These are phyloP conservation scores for Colletotrichum tamarilloi DNA, from an alignment of 2,329 filamentous ascomycete species.

Conservation along the genomic window DNA sequence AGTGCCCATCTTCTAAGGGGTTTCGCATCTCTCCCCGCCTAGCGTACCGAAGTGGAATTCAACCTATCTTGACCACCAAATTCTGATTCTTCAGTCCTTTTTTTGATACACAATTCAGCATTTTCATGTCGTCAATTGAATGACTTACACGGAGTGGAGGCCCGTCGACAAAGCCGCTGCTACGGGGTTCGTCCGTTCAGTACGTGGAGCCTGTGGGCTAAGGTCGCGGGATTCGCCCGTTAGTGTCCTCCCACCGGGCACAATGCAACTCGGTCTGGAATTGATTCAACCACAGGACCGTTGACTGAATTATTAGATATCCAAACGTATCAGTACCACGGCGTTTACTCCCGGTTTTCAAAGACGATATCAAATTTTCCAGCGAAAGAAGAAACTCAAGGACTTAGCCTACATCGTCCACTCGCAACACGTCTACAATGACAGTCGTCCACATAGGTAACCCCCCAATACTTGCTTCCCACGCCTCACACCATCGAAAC, in stretches of 20 bases:
- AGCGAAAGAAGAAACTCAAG: no score
- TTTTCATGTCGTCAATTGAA: background rate
- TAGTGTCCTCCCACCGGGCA: background rate
- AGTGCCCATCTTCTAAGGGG: no score
- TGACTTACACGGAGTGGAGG: background rate
- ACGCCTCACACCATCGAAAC: accelerated
- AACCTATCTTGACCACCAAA: no score
- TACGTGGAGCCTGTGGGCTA: background rate
- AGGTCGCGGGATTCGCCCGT: background rate
- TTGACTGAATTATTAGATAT: no score
- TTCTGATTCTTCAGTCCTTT: no score
- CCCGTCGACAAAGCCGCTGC: background rate
- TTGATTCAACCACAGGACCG: background rate
- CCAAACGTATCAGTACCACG: no score
- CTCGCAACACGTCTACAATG: background rate
- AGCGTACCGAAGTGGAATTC: no score
- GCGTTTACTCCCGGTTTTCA: no score
- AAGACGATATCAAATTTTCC: no score
- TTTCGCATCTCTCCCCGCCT: no score
- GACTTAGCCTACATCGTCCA: no score
- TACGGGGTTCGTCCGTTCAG: background rate
- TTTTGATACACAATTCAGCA: background rate
- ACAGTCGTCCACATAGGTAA: slow-evolving; percentile 8
- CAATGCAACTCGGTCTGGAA: background rate
- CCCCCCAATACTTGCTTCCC: background rate